These are phyloP conservation scores for Zizania palustris DNA, from an alignment of 202 grass and related monocot genomes.

Conservation along the genomic window DNA sequence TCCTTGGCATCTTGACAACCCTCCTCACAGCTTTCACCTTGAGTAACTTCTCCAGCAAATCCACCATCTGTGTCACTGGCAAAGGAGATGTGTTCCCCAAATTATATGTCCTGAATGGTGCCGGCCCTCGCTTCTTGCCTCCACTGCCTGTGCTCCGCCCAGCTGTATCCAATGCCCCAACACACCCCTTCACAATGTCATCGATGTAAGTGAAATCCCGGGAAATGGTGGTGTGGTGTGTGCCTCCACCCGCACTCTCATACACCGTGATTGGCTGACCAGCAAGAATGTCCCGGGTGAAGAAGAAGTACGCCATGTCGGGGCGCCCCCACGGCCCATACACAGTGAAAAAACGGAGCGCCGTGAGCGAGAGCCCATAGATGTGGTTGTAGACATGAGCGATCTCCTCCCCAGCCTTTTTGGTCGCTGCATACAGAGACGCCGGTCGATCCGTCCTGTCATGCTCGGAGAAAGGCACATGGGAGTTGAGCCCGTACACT, in stretches of 20 bases:
- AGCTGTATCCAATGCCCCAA: slow-evolving; percentile 78
- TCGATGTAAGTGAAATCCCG: slow-evolving; percentile 91
- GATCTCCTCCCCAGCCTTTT: slow-evolving; percentile 94
- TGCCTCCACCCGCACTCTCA: slow-evolving; percentile 64
- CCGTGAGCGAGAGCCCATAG: slow-evolving; percentile 88
- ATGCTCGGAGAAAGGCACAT: slow-evolving; percentile 83
- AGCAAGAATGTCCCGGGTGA: slow-evolving; percentile 80
- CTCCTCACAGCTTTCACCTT: slow-evolving; percentile 75
- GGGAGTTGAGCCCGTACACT: slow-evolving; percentile 79
- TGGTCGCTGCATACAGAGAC: slow-evolving; percentile 90
- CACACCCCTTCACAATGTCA: slow-evolving; percentile 83
- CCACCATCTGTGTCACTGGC: slow-evolving; percentile 77
- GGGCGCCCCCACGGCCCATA: slow-evolving; percentile 92
- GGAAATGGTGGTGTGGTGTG: slow-evolving; percentile 65
- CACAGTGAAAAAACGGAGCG: slow-evolving; percentile 80
- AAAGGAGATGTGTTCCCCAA: slow-evolving; percentile 82
- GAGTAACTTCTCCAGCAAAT: slow-evolving; percentile 85
- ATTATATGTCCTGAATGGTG: slow-evolving; percentile 79
- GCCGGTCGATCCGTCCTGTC: slow-evolving; percentile 90
- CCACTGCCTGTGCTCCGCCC: slow-evolving; percentile 63
- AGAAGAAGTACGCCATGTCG: slow-evolving; percentile 92
- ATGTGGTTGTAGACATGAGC: slow-evolving; percentile 95
- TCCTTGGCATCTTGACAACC: slow-evolving; percentile 86
- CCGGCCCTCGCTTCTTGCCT: slow-evolving; percentile 67
- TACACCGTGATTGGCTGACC: slow-evolving; percentile 70